phyloP scores from a whole-genome alignment of 2,329 filamentous ascomycete species.

The Mycosphaerelloides madeirae region DNA sequence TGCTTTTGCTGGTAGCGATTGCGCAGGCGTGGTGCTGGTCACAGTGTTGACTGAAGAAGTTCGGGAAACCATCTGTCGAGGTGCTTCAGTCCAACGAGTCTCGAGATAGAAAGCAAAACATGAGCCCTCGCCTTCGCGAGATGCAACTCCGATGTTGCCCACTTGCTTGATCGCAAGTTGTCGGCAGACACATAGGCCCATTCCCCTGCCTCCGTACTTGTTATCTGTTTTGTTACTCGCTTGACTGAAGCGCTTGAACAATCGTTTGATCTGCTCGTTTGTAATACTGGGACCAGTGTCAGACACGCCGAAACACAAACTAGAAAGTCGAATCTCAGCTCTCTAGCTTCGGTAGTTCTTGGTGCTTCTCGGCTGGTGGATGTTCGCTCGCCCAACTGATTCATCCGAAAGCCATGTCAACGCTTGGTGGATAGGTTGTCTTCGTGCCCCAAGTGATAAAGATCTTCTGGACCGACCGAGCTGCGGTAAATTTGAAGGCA shows the following conservation, averaged over 20 bases:
- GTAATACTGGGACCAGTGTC: slow-evolving; percentile 40
- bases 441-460: slow-evolving; percentile 5
- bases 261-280: slow-evolving; percentile 35
- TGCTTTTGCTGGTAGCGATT: background rate
- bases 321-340: slow-evolving; percentile 20
- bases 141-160: slow-evolving; percentile 64
- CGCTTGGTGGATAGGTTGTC: background rate
- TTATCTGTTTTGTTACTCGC: slow-evolving; percentile 62
- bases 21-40: background rate
- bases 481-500: slow-evolving; percentile 23
- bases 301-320: slow-evolving; percentile 27
- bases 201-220: slow-evolving; percentile 64
- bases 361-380: slow-evolving; percentile 6
- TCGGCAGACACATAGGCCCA: slow-evolving; percentile 67
- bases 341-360: slow-evolving; percentile 18
- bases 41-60: too few species aligned
- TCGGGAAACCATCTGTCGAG: too few species aligned
- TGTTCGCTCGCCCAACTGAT: background rate
- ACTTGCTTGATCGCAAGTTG: slow-evolving; percentile 64
- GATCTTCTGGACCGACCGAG: slow-evolving; percentile 8
- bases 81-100: slow-evolving; percentile 27
- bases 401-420: background rate
- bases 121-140: slow-evolving; percentile 54
- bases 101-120: slow-evolving; percentile 64
- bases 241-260: slow-evolving; percentile 68